Evolutionary conservation across 2,329 filamentous ascomycete species (phyloP), one percentile per base, ranked within the genome.

Genomic region (Diplodia mutila): DNA sequence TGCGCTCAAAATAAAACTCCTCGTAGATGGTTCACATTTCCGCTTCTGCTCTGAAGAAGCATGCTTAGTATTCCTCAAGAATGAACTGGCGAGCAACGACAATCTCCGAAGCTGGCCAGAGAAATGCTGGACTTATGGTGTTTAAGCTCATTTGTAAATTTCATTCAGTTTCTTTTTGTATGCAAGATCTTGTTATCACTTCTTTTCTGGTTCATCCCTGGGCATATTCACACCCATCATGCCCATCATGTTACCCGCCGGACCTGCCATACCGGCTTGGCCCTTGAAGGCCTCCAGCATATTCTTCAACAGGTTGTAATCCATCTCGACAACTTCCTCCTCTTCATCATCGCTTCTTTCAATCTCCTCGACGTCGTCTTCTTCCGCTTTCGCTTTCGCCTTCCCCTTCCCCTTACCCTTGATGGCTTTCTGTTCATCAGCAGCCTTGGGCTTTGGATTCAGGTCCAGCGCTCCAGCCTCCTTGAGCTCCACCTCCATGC

Each of bases 201-300:
- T 63, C 27, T 63, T 63, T 29, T 51, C 65, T 4, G 65, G 54
- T 69, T 94, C 92, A 73, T 97, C 93, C 69, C 91, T 85, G 0
- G 94, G 94, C 68, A 97, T 82, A 49, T 87, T 85, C 71, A 97
- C 83, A 0, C 93, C 93, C 90, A 98, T 91, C 80, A 96, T 86
- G 7, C 89, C 90, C 74, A 99, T 85, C 69, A 99, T 82, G 76
- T 97, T 98, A 0, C 94, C 89, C 2, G 91, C 91, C 0, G 95
- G 95, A 0, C 95, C 95, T 37, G 92, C 85, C 83, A 91, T 87
- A 14, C 95, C 95, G 21, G 85, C 92, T 77, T 98, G 94, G 18
- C 91, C 90, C 75, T 97, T 96, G 80, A 99, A 94, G 73, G 92
- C 94, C 77, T 97, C 93, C 1, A 99, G 83, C 66, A 99, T 83